Evolutionary conservation across 441 rosid genomes (phyloP).

Genomic region (Pelargonium myrrhifolium): DNA sequence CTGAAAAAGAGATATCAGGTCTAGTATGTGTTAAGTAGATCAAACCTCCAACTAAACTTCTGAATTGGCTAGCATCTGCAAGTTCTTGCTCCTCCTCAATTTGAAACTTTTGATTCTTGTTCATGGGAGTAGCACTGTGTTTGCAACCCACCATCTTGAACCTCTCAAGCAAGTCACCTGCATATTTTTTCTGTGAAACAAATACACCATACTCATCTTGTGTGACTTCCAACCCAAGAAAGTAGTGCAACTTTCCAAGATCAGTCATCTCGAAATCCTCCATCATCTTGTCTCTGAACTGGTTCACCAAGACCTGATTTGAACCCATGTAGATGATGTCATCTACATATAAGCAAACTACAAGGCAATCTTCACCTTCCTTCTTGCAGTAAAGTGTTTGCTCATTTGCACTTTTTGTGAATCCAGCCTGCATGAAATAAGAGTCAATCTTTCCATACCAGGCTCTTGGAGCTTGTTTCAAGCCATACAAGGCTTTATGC

Average conservation of each 20-base stretch:
- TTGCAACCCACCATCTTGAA: conserved; percentile 9
- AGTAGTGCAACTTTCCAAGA: conserved; percentile 7
- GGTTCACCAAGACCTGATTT: neutral
- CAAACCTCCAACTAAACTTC: conserved; percentile 7
- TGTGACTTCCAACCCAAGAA: conserved; percentile 5
- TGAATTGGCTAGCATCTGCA: neutral
- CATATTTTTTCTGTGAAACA: conserved; percentile 12
- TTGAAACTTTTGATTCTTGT: neutral
- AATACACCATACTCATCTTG: conserved; percentile 6
- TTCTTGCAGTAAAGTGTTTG: conserved; percentile 8
- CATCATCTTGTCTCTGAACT: conserved; percentile 8
- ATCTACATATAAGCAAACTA: conserved; percentile 10
- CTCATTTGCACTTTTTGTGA: conserved; percentile 1
- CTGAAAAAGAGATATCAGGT: neutral
- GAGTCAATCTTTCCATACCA: conserved; percentile 17
- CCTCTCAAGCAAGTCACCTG: neutral
- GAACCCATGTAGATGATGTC: conserved; percentile 18
- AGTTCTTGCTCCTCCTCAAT: neutral
- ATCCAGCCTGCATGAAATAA: neutral
- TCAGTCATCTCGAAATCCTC: conserved; percentile 13
- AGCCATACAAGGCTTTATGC: conserved; percentile 8
- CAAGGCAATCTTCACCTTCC: neutral
- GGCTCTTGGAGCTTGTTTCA: conserved; percentile 1
- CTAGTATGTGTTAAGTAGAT: conserved; percentile 10
- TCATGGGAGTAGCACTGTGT: neutral